Evolutionary conservation across 495 filamentous ascomycete species (phyloP).

Genomic region (Cladorrhinum samala): DNA sequence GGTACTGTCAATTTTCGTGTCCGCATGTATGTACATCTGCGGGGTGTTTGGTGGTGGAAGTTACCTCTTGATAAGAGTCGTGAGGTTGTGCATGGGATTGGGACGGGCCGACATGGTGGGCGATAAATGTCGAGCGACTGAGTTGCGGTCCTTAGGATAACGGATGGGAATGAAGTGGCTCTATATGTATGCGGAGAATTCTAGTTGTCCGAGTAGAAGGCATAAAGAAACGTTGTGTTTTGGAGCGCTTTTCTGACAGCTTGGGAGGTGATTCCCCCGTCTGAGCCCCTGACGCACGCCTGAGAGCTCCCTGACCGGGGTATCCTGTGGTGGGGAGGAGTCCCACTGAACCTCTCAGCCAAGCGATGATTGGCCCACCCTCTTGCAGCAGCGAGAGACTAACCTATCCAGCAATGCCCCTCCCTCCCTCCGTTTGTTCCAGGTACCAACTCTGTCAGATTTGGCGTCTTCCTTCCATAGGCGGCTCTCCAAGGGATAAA

Average conservation of each 20-base stretch:
- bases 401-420: not conserved
- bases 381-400: not conserved
- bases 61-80: slow-evolving; percentile 95
- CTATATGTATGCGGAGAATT: not conserved
- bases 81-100: slow-evolving; percentile 85
- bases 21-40: not conserved
- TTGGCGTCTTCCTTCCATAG: too few species aligned
- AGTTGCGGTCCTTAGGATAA: too few species aligned
- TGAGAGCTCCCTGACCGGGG: not conserved
- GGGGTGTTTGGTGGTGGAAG: not conserved
- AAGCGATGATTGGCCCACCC: not conserved
- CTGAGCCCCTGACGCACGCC: not conserved
- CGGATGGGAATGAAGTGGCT: not conserved
- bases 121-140: too few species aligned
- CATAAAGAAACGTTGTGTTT: not conserved
- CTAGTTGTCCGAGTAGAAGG: not conserved
- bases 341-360: not conserved
- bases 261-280: not conserved
- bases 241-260: not conserved
- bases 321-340: not conserved
- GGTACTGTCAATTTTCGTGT: slow-evolving; percentile 17
- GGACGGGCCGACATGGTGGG: slow-evolving; percentile 44
- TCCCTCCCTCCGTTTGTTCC: not conserved
- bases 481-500: not conserved
- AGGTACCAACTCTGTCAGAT: not conserved